These are phyloP conservation scores for Mycotypha africana DNA, from an alignment of 371 early-diverging fungal species.

Conservation along the genomic window DNA sequence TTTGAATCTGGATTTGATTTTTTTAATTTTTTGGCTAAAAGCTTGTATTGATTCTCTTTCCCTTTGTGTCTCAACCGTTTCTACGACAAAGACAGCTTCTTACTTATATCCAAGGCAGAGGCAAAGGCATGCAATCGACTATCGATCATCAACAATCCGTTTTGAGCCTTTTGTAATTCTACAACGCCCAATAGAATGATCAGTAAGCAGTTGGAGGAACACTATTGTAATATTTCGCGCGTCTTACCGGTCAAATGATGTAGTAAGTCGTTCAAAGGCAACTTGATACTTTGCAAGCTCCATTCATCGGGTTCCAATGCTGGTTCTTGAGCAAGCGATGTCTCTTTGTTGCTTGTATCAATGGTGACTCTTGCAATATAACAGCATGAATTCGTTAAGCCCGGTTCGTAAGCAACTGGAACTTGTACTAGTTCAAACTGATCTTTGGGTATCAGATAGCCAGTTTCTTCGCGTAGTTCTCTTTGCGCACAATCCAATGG, in stretches of 20 bases:
- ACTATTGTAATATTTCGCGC: no score
- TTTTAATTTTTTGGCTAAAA: no score
- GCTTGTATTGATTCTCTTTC: no score
- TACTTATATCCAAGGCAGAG: conserved; percentile 9
- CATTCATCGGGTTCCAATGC: conserved; percentile 50
- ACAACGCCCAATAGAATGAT: no score
- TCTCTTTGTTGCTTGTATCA: no score
- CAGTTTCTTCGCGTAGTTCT: conserved; percentile 61
- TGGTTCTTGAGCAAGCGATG: conserved; percentile 4
- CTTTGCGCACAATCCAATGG: conserved; percentile 45
- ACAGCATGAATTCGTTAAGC: conserved; percentile 51
- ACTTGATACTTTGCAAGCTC: conserved; percentile 41
- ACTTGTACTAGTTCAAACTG: conserved; percentile 1
- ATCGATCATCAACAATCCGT: conserved; percentile 13
- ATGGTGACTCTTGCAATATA: conserved; percentile 35
- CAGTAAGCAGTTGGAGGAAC: background rate
- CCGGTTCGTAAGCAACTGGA: conserved; percentile 56
- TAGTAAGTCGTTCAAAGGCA: conserved; percentile 35
- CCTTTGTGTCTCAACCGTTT: no score
- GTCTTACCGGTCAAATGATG: conserved; percentile 31
- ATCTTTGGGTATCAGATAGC: conserved; percentile 21
- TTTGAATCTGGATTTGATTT: no score
- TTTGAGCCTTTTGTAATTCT: conserved; percentile 10
- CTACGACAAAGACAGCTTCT: background rate
- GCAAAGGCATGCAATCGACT: conserved; percentile 19